Conservation (phyloP, 108 stramenopile species). For the Pseudonitzschia delicatissima region DNA sequence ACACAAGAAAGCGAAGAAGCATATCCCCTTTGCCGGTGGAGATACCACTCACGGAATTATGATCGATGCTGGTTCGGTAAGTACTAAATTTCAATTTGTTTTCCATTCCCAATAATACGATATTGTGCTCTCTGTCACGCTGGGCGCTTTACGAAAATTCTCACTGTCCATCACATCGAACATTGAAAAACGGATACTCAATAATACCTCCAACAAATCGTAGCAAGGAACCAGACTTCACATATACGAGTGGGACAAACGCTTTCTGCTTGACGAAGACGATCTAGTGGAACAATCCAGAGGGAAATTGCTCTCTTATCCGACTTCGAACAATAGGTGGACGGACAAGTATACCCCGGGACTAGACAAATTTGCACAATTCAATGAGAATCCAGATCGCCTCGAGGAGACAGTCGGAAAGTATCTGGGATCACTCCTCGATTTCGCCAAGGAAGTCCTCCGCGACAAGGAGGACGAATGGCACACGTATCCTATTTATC, state of each 20-base stretch:
- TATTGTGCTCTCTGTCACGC: not conserved
- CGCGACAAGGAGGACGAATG: conserved; percentile 59
- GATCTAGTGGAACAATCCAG: conserved; percentile 31
- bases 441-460: conserved; percentile 73
- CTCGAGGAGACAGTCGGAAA: conserved; percentile 44
- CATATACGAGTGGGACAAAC: conserved; percentile 81
- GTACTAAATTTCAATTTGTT: not conserved
- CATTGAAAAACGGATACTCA: not conserved
- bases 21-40: conserved; percentile 11
- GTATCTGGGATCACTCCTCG: conserved; percentile 67
- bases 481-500: conserved; percentile 75
- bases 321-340: conserved; percentile 80
- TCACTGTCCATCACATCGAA: not conserved
- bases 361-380: conserved; percentile 49
- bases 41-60: conserved; percentile 62
- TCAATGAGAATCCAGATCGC: conserved; percentile 17
- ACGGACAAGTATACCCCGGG: conserved; percentile 76
- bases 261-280: conserved; percentile 41
- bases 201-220: not conserved
- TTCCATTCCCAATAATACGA: not conserved
- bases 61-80: conserved; percentile 89
- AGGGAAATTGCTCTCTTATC: conserved; percentile 46
- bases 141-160: too few species aligned
- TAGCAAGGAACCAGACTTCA: conserved; percentile 84
- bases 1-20: conserved; percentile 10